phyloP scores from a whole-genome alignment of 2,329 filamentous ascomycete genomes.

The Elsinoe perseae region DNA sequence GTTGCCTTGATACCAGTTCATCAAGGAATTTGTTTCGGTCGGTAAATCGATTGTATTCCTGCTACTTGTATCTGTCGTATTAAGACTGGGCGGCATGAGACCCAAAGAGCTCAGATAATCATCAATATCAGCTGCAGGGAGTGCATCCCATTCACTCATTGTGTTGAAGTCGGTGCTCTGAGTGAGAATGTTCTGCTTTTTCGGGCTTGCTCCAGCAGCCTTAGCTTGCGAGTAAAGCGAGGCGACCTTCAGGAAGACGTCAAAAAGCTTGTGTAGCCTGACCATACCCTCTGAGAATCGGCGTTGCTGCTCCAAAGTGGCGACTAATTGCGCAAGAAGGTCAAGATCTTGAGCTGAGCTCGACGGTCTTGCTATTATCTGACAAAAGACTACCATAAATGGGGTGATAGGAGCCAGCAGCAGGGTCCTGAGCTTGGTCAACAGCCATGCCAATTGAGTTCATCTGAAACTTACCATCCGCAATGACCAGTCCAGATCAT shows the following conservation, averaged over 20 bases:
- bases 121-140: neutral
- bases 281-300: constrained; percentile 13
- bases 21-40: neutral
- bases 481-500: neutral
- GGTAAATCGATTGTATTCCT: neutral
- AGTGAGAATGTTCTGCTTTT: neutral
- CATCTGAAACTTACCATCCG: neutral
- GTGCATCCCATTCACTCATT: neutral
- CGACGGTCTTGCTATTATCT: constrained; percentile 23
- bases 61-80: too few species aligned
- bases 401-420: constrained; percentile 52
- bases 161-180: neutral
- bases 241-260: constrained; percentile 23
- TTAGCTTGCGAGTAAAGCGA: neutral
- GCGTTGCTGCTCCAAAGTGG: constrained; percentile 17
- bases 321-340: constrained; percentile 23
- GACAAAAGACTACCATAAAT: constrained; percentile 50
- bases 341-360: constrained; percentile 19
- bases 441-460: neutral
- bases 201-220: neutral
- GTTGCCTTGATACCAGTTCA: constrained; percentile 12
- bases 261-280: constrained; percentile 21
- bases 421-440: neutral
- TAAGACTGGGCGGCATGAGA: neutral
- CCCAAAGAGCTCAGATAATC: constrained; percentile 1